Conservation (phyloP, 345 rosid species). For the Ceriops decandra region DNA sequence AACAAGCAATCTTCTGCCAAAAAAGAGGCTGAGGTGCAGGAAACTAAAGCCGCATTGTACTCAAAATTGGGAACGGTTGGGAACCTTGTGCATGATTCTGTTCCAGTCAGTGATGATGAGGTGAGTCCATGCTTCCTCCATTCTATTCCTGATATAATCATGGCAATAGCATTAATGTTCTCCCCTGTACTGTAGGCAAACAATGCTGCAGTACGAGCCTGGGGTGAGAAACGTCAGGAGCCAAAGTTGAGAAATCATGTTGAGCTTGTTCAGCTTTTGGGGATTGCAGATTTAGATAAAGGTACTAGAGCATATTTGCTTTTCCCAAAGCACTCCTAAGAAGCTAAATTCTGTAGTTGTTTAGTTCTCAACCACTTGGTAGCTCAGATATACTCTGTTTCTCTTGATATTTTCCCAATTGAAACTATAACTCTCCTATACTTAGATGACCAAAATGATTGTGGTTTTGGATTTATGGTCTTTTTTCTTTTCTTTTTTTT, state of each 20-base stretch:
- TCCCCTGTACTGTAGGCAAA: constrained; percentile 42
- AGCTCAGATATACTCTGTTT: too few relatives aligned
- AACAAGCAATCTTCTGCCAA: constrained; percentile 43
- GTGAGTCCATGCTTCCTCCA: constrained; percentile 21
- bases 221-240: constrained; percentile 61
- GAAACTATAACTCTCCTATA: too few relatives aligned
- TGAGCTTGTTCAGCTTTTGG: constrained; percentile 87
- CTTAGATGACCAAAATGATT: too few relatives aligned
- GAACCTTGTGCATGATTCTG: constrained; percentile 87
- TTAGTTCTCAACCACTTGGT: too few relatives aligned
- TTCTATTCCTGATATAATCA: background rate
- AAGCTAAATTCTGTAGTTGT: too few relatives aligned
- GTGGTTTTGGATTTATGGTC: background rate
- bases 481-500: background rate
- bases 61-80: constrained; percentile 64
- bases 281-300: constrained; percentile 68
- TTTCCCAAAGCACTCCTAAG: too few relatives aligned
- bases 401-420: too few relatives aligned
- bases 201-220: constrained; percentile 52
- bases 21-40: constrained; percentile 70
- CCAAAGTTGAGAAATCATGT: constrained; percentile 75
- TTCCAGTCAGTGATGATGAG: constrained; percentile 71
- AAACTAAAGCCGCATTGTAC: constrained; percentile 49
- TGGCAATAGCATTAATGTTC: background rate
- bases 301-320: constrained; percentile 33